Percentiles rank a stretch among this genome's conserved stretches.
phyloP scores from a whole-genome alignment of 805 yeast genomes.

The Candida nanaspora region DNA sequence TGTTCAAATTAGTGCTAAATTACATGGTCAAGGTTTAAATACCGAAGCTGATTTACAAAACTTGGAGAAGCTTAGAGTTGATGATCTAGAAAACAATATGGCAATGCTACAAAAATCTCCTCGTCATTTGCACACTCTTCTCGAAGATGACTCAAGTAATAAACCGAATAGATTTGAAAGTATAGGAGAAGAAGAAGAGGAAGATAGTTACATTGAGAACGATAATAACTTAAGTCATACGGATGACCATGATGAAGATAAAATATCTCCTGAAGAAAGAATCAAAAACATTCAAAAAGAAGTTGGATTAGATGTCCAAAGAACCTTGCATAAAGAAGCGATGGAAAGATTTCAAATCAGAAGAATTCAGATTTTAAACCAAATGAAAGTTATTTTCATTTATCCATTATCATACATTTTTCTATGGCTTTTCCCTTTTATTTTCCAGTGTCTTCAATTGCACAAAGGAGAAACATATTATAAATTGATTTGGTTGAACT shows the following conservation, averaged over 20 bases:
- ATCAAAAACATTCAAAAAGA: slow-evolving; percentile 11
- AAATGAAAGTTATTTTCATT: slow-evolving; percentile 71
- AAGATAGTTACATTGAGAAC: background rate
- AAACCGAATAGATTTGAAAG: too few relatives aligned
- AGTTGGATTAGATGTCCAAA: slow-evolving; percentile 24
- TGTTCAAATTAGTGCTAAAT: slow-evolving; percentile 21
- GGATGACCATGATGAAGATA: background rate
- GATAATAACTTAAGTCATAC: too few relatives aligned
- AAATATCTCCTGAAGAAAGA: slow-evolving; percentile 2
- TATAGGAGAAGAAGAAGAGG: background rate
- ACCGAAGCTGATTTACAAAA: slow-evolving; percentile 21
- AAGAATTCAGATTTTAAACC: slow-evolving; percentile 62
- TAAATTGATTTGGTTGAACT: slow-evolving; percentile 55
- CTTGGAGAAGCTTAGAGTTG: slow-evolving; percentile 8
- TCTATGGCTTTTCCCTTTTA: slow-evolving; percentile 77
- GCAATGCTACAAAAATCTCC: background rate
- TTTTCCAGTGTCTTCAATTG: slow-evolving; percentile 44
- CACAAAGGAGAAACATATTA: slow-evolving; percentile 44
- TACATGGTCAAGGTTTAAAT: slow-evolving; percentile 20
- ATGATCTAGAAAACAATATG: slow-evolving; percentile 6
- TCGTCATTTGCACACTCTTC: background rate
- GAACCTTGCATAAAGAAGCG: slow-evolving; percentile 48
- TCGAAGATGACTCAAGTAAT: background rate
- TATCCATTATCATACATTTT: slow-evolving; percentile 79
- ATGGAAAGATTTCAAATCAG: slow-evolving; percentile 55